Conservation (phyloP, 1,284 basidiomycete genomes). For the Naganishia cerealis region DNA sequence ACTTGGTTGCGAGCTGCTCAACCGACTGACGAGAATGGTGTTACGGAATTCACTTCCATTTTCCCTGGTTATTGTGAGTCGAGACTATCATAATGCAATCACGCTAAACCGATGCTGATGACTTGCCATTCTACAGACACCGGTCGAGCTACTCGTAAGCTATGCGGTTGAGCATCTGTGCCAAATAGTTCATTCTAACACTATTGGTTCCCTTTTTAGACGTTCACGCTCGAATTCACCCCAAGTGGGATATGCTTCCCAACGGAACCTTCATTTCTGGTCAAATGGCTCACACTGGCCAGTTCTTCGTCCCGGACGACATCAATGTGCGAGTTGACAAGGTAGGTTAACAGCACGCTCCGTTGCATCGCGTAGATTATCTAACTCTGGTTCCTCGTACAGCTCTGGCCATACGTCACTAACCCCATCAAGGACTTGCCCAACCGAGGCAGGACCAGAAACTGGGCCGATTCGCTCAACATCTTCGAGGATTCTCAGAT, state of each 20-base stretch:
- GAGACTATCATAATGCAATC: background rate
- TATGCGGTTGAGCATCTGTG: background rate
- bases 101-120: background rate
- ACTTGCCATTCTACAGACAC: conserved; percentile 28
- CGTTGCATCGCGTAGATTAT: too few relatives aligned
- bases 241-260: conserved; percentile 50
- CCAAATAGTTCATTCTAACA: background rate
- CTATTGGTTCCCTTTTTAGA: conserved; percentile 37
- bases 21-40: conserved; percentile 66
- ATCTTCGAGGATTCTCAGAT: conserved; percentile 53
- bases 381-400: background rate
- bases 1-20: conserved; percentile 67
- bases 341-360: conserved; percentile 7
- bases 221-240: conserved; percentile 55
- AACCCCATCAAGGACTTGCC: conserved; percentile 50
- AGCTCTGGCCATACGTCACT: conserved; percentile 50
- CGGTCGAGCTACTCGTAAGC: conserved; percentile 39
- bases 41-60: conserved; percentile 67
- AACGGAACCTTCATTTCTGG: conserved; percentile 51
- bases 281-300: conserved; percentile 53
- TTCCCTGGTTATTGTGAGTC: conserved; percentile 63
- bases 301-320: conserved; percentile 55
- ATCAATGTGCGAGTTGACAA: conserved; percentile 54
- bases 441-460: conserved; percentile 53
- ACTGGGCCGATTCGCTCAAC: conserved; percentile 55